Evolutionary conservation across 768 basidiomycete genomes (phyloP).

Genomic region (Calocera viscosa): DNA sequence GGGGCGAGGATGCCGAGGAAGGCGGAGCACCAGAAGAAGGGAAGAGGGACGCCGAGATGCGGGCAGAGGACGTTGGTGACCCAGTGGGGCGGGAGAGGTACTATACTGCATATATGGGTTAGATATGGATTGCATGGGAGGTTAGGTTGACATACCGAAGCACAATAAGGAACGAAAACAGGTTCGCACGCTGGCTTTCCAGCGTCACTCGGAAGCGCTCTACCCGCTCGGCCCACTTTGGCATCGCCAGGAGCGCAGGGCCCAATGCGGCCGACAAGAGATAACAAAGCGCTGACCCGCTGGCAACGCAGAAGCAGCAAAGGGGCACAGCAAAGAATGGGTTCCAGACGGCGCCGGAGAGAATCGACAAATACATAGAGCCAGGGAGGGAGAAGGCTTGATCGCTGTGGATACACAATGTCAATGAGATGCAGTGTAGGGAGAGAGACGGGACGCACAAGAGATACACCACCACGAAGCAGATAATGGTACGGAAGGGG

Average conservation of each 20-base stretch:
- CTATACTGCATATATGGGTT: constrained; percentile 42
- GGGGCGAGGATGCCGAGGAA: constrained; percentile 86
- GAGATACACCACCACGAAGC: constrained; percentile 79
- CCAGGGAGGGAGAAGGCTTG: constrained; percentile 95
- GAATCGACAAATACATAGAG: constrained; percentile 94
- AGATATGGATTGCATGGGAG: background rate
- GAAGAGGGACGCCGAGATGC: constrained; percentile 74
- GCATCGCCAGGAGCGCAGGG: constrained; percentile 76
- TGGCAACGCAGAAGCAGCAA: constrained; percentile 87
- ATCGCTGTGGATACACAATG: constrained; percentile 39
- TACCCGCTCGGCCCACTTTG: constrained; percentile 69
- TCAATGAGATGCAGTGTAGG: background rate
- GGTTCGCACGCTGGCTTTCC: constrained; percentile 61
- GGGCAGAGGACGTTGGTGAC: constrained; percentile 87
- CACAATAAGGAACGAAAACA: constrained; percentile 88
- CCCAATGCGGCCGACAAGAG: constrained; percentile 83
- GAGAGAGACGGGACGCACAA: constrained; percentile 51
- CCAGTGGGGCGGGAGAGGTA: constrained; percentile 86
- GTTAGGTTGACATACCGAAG: constrained; percentile 30
- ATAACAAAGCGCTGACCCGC: constrained; percentile 86
- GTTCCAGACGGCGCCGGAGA: constrained; percentile 93
- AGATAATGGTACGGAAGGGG: constrained; percentile 71
- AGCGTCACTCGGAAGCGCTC: constrained; percentile 77
- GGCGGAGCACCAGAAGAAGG: constrained; percentile 81
- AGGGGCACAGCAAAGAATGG: constrained; percentile 73